Percentiles rank a stretch among this genome's conserved stretches.
Conservation (phyloP, 257 asterid species). For the Salvia rosmarinus region DNA sequence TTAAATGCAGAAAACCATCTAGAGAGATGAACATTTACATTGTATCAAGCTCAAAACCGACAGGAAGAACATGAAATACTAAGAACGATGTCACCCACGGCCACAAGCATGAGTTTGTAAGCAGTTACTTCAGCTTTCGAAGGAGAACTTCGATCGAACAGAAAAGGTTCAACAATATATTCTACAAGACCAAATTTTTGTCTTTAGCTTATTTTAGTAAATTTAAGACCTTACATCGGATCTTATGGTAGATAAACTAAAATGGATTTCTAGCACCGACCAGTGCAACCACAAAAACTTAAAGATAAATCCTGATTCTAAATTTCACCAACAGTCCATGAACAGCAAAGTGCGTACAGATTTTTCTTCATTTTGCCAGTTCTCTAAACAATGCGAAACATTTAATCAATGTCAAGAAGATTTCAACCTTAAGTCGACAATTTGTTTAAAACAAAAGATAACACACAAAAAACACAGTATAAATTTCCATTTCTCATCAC, state of each 20-base stretch:
- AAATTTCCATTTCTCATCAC: background rate
- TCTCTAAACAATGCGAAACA: background rate
- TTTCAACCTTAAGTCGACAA: slow-evolving; percentile 3
- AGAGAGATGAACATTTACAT: background rate
- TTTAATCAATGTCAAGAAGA: background rate
- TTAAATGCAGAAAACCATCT: background rate
- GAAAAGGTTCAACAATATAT: background rate
- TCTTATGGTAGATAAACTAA: background rate
- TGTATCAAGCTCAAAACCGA: background rate
- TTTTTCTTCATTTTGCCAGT: background rate
- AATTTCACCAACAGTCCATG: background rate
- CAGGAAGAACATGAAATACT: background rate
- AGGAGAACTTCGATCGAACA: background rate
- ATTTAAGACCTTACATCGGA: background rate
- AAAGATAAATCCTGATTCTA: background rate
- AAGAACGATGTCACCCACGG: background rate
- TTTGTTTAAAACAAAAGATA: background rate
- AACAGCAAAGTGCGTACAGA: background rate
- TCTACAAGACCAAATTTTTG: background rate
- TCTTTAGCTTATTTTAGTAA: background rate
- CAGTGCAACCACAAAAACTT: background rate
- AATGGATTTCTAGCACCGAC: background rate
- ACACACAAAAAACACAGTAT: background rate
- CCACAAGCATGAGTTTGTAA: background rate
- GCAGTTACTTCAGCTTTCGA: background rate